Base-by-base conservation (phyloP, 305 asterid genomes). In the Fraxinus platypoda region DNA sequence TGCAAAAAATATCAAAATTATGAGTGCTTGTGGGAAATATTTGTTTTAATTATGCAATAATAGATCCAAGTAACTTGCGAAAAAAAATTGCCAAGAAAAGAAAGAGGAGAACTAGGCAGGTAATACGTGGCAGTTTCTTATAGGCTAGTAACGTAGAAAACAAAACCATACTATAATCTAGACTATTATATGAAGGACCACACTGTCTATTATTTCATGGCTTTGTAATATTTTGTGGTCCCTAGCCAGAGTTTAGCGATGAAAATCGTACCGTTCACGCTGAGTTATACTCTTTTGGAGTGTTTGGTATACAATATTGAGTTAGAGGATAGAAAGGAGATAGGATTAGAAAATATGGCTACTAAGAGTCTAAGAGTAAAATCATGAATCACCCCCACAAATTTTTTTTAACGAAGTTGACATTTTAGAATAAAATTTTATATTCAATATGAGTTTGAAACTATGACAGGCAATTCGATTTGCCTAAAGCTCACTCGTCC, bases 121-220 rank as follows among this genome's bases (percentile, higher is more conserved):
- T 7, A 23, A 75, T 28, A 84, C 85, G 87, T 85, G 89, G 87
- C 83, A 0, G 0, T 2, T 35, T 68, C 0, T 46, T 1, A 81
- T 76, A 28, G 88, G 88, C 26, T 66, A 26, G 0, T 0, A 84
- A 81, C 49, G 83, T 54, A 7, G 76, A 75, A 84, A 82, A 84
- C 82, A 72, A 70, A 30, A 70, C 15, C 80, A 68, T 82, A 78
- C 87, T 62, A 76, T 12, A 88, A 84, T 81, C 76, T 80, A 81
- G 76, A 75, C 43, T 79, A 54, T 54, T 25, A 8, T 25, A 2
- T 3, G 35, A 19, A 38, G 52, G 79, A 43, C 66, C 66, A 43
- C 66, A 5, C 4, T 25, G 12, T 13, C 79, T 23, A 43, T 75
- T 23, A 49, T 6, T 74, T 21, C 46, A 38, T 41, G 19, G 21